These are phyloP conservation scores for Ophiocordyceps camponoti-saundersi DNA, from an alignment of 2,329 filamentous ascomycete genomes.

Conservation along the genomic window DNA sequence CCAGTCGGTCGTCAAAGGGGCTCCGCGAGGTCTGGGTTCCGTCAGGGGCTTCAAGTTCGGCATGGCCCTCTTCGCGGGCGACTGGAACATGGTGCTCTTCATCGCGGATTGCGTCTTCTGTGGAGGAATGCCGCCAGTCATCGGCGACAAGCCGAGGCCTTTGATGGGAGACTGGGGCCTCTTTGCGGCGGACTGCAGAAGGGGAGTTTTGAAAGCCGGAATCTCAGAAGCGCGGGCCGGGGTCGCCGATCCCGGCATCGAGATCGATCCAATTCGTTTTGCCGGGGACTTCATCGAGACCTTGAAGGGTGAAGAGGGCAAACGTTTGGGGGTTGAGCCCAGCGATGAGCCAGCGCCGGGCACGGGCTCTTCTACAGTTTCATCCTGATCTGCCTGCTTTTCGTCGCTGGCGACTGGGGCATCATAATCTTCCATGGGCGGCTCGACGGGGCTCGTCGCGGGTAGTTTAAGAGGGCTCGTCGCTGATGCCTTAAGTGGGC, in stretches of 20 bases:
- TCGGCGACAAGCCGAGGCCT: constrained; percentile 11
- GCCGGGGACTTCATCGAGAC: constrained; percentile 39
- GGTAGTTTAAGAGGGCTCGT: not conserved
- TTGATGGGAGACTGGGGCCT: constrained; percentile 28
- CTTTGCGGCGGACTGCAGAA: constrained; percentile 34
- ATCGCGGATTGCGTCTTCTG: constrained; percentile 18
- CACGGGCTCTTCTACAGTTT: constrained; percentile 8
- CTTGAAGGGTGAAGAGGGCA: constrained; percentile 33
- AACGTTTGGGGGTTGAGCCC: constrained; percentile 38
- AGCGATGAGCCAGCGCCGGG: constrained; percentile 11
- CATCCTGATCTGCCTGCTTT: not conserved
- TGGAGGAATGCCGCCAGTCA: constrained; percentile 9
- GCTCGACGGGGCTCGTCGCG: too few relatives aligned
- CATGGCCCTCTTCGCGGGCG: constrained; percentile 30
- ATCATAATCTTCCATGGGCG: too few relatives aligned
- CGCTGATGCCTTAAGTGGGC: not conserved
- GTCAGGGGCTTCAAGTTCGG: constrained; percentile 16
- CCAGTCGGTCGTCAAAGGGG: constrained; percentile 9
- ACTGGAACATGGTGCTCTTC: constrained; percentile 31
- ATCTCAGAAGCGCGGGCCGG: constrained; percentile 9
- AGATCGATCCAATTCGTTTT: constrained; percentile 19
- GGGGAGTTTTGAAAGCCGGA: constrained; percentile 20
- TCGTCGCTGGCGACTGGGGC: not conserved
- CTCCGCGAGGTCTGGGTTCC: constrained; percentile 10
- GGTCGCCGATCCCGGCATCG: constrained; percentile 16